A percentile compares a stretch with the other conserved stretches of the same genome.
Conservation (phyloP, 768 basidiomycete genomes). For the Hebeloma cylindrosporum region DNA sequence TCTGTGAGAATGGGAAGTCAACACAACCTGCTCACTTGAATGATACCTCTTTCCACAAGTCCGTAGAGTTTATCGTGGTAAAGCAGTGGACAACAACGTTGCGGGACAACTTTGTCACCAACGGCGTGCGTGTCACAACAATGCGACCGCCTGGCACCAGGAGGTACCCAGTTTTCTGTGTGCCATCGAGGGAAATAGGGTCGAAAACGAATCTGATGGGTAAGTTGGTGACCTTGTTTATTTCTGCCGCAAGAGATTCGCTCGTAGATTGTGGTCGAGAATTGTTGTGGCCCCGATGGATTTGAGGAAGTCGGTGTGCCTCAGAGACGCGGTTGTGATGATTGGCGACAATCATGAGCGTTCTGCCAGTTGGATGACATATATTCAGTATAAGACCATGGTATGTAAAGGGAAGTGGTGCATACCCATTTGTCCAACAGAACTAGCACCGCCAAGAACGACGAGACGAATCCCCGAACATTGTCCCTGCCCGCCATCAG, state of each 20-base stretch:
- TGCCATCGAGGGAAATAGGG: constrained; percentile 10
- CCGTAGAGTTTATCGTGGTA: too few relatives aligned
- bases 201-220: constrained; percentile 26
- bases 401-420: too few relatives aligned
- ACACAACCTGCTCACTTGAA: too few relatives aligned
- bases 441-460: constrained; percentile 48
- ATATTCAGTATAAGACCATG: too few relatives aligned
- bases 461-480: constrained; percentile 46
- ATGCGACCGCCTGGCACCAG: too few relatives aligned
- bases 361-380: constrained; percentile 36
- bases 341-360: constrained; percentile 42
- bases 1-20: too few relatives aligned
- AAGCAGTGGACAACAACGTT: too few relatives aligned
- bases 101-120: too few relatives aligned
- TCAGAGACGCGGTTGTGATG: constrained; percentile 35
- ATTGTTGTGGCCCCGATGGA: constrained; percentile 41
- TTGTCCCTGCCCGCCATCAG: constrained; percentile 30
- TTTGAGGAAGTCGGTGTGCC: constrained; percentile 29
- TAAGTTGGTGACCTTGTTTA: constrained; percentile 16
- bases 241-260: constrained; percentile 15
- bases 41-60: too few relatives aligned
- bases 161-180: neutral
- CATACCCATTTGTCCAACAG: constrained; percentile 49
- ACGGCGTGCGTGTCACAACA: too few relatives aligned
- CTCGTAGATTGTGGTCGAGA: constrained; percentile 26